A percentile compares a stretch with the other conserved stretches of the same genome.
phyloP scores from a whole-genome alignment of 148 eudicot genomes.

The Rhododendron henanense region DNA sequence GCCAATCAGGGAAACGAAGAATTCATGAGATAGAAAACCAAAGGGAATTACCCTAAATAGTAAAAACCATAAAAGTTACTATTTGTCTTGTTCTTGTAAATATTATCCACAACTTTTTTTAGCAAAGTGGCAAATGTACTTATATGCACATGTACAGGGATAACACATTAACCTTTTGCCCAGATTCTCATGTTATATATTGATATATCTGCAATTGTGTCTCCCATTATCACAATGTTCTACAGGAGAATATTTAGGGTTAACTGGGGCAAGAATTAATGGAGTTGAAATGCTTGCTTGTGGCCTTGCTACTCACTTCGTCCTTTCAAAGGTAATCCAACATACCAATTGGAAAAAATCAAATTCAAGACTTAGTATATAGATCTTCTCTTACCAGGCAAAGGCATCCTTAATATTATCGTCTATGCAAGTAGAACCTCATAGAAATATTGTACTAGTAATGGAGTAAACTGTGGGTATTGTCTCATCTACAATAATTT shows the following conservation, averaged over 20 bases:
- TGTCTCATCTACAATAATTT: background rate
- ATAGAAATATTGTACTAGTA: background rate
- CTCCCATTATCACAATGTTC: background rate
- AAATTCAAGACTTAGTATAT: background rate
- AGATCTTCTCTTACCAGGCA: background rate
- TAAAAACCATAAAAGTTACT: background rate
- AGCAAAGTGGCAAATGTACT: background rate
- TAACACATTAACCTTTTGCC: background rate
- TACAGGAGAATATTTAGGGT: conserved; percentile 15
- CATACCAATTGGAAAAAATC: background rate
- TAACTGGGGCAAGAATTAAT: conserved; percentile 11
- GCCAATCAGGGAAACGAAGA: background rate
- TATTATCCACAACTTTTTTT: background rate
- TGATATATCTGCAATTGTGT: background rate
- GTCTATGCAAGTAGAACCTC: background rate
- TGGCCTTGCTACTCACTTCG: conserved; percentile 22
- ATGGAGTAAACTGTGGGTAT: background rate
- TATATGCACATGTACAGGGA: background rate
- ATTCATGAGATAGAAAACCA: background rate
- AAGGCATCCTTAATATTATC: background rate
- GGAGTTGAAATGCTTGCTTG: conserved; percentile 18
- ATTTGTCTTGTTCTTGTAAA: background rate
- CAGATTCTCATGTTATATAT: background rate
- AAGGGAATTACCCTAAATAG: background rate
- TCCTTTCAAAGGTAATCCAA: conserved; percentile 12